These are phyloP conservation scores for Purpureocillium lavendulum DNA, from an alignment of 2,329 filamentous ascomycete genomes.

Conservation along the genomic window DNA sequence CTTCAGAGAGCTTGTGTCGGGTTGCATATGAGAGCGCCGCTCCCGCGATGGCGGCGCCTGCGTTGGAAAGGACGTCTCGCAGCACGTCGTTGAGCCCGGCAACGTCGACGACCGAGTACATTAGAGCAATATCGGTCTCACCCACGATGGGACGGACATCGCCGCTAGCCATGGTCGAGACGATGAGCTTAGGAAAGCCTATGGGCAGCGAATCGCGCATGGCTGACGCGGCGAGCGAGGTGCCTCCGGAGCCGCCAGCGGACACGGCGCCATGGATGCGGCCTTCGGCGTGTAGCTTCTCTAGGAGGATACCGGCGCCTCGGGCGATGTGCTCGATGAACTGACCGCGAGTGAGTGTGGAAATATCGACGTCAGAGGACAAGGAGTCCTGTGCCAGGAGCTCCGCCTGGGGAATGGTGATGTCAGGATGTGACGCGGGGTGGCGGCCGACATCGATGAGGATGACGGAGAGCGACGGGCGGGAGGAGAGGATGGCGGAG, in stretches of 20 bases:
- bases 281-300: slow-evolving; percentile 23
- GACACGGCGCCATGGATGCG: slow-evolving; percentile 48
- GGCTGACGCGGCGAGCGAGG: slow-evolving; percentile 48
- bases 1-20: not conserved
- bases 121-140: slow-evolving; percentile 60
- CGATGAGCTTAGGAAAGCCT: slow-evolving; percentile 61
- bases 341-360: slow-evolving; percentile 38
- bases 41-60: slow-evolving; percentile 50
- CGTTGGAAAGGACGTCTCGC: slow-evolving; percentile 50
- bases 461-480: slow-evolving; percentile 1
- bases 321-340: slow-evolving; percentile 47
- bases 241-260: slow-evolving; percentile 56
- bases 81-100: slow-evolving; percentile 56
- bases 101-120: slow-evolving; percentile 65
- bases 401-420: slow-evolving; percentile 35
- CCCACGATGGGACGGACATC: slow-evolving; percentile 57
- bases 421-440: slow-evolving; percentile 29
- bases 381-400: slow-evolving; percentile 21
- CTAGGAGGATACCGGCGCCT: slow-evolving; percentile 34
- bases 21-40: slow-evolving; percentile 41
- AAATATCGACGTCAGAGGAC: slow-evolving; percentile 14
- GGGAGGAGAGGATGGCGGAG: too few species aligned
- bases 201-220: slow-evolving; percentile 55
- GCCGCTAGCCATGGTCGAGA: slow-evolving; percentile 61
- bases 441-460: slow-evolving; percentile 39